phyloP scores from a whole-genome alignment of 805 yeast genomes.

The Zygosaccharomyces bailii region DNA sequence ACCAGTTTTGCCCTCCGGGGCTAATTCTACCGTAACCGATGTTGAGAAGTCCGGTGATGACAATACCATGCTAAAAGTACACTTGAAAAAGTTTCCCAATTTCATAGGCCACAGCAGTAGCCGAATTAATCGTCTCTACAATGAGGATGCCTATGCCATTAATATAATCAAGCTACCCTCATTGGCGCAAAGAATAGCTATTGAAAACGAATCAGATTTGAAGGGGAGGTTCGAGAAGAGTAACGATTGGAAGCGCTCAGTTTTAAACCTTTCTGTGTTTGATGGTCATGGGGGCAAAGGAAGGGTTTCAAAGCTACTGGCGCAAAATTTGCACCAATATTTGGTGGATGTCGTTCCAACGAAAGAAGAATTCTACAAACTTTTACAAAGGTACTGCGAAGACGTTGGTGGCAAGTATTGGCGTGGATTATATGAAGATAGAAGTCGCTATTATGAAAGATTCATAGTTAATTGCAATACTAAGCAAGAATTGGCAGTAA shows the following conservation, averaged over 20 bases:
- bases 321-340: slow-evolving; percentile 48
- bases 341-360: slow-evolving; percentile 44
- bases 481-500: slow-evolving; percentile 34
- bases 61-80: slow-evolving; percentile 22
- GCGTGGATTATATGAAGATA: slow-evolving; percentile 64
- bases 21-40: background rate
- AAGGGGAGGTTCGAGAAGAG: slow-evolving; percentile 10
- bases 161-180: slow-evolving; percentile 52
- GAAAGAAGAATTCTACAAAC: slow-evolving; percentile 38
- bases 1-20: background rate
- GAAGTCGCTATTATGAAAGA: slow-evolving; percentile 36
- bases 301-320: slow-evolving; percentile 57
- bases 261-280: slow-evolving; percentile 71
- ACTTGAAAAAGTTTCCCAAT: slow-evolving; percentile 31
- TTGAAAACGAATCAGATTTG: slow-evolving; percentile 11
- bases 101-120: slow-evolving; percentile 72
- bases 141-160: slow-evolving; percentile 79
- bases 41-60: slow-evolving; percentile 3
- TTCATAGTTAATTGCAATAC: slow-evolving; percentile 36
- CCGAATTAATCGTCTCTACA: slow-evolving; percentile 69
- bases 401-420: slow-evolving; percentile 79
- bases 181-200: slow-evolving; percentile 27
- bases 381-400: slow-evolving; percentile 53
- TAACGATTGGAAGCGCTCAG: slow-evolving; percentile 24
- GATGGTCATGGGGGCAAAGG: slow-evolving; percentile 95